Conservation (phyloP, 1,284 basidiomycete genomes). For the Porodaedalea pini region DNA sequence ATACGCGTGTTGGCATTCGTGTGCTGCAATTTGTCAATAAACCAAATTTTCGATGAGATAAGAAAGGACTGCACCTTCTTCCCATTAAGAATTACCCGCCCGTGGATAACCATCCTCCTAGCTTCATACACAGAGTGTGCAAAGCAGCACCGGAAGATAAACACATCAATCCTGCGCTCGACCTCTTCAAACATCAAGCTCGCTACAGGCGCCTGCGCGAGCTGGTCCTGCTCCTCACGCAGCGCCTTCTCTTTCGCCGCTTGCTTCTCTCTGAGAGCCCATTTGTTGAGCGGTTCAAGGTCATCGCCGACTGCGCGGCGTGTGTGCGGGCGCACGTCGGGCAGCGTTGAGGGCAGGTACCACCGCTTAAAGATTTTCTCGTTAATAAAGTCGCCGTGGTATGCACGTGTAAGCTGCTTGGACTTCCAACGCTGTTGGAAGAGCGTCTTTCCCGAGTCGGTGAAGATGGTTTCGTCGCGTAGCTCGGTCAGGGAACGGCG, state of each 20-base stretch:
- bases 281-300: conserved; percentile 46
- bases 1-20: conserved; percentile 86
- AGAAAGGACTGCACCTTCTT: conserved; percentile 55
- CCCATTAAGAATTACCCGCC: conserved; percentile 88
- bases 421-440: conserved; percentile 93
- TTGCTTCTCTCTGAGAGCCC: conserved; percentile 50
- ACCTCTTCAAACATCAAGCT: conserved; percentile 91
- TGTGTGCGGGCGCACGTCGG: conserved; percentile 71
- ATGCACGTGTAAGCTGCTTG: conserved; percentile 88
- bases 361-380: conserved; percentile 94
- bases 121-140: conserved; percentile 90
- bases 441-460: conserved; percentile 58
- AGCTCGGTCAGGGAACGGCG: conserved; percentile 54
- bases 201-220: conserved; percentile 74
- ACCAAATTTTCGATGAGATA: neutral
- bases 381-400: conserved; percentile 94
- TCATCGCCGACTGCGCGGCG: conserved; percentile 40
- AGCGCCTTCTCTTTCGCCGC: conserved; percentile 45
- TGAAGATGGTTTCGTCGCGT: conserved; percentile 52
- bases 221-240: conserved; percentile 52
- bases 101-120: conserved; percentile 80
- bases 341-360: conserved; percentile 87
- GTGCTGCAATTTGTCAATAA: conserved; percentile 48
- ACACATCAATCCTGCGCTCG: conserved; percentile 91
- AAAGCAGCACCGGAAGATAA: conserved; percentile 91